A percentile compares a stretch with the other conserved stretches of the same genome.
These are phyloP conservation scores for Gentiana straminea DNA, from an alignment of 257 asterid genomes.

Conservation along the genomic window DNA sequence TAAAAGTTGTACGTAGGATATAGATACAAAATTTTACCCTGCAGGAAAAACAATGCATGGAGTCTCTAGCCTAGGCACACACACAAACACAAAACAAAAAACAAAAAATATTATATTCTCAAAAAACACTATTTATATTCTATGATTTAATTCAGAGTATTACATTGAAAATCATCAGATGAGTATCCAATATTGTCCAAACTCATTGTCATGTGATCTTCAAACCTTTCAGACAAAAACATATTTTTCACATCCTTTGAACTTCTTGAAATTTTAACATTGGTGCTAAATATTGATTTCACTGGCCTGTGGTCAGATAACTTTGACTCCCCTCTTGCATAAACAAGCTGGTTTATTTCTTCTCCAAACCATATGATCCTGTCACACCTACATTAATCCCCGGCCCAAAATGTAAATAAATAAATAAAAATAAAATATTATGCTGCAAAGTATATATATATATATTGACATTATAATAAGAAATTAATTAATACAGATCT, in stretches of 20 bases:
- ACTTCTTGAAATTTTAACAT: constrained; percentile 22
- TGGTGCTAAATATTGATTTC: constrained; percentile 34
- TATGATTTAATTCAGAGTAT: neutral
- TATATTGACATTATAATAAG: too few relatives aligned
- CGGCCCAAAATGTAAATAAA: too few relatives aligned
- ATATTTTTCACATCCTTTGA: constrained; percentile 26
- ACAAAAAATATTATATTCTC: too few relatives aligned
- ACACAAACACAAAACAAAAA: too few relatives aligned
- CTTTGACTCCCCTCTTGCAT: constrained; percentile 42
- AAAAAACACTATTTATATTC: too few relatives aligned
- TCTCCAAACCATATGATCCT: constrained; percentile 59
- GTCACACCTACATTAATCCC: constrained; percentile 36
- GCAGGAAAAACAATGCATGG: too few relatives aligned
- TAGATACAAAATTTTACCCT: too few relatives aligned
- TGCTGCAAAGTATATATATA: too few relatives aligned
- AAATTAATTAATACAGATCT: too few relatives aligned
- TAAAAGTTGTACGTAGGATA: too few relatives aligned
- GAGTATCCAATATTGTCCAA: constrained; percentile 7
- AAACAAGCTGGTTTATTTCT: constrained; percentile 36
- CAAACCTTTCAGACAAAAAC: constrained; percentile 39
- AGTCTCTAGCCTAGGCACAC: too few relatives aligned
- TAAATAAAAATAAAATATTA: too few relatives aligned
- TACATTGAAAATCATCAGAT: constrained; percentile 14
- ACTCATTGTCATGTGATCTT: constrained; percentile 9
- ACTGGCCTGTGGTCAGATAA: constrained; percentile 62